These are phyloP conservation scores for Suillus tomentosus DNA, from an alignment of 768 basidiomycete species.

Conservation along the genomic window DNA sequence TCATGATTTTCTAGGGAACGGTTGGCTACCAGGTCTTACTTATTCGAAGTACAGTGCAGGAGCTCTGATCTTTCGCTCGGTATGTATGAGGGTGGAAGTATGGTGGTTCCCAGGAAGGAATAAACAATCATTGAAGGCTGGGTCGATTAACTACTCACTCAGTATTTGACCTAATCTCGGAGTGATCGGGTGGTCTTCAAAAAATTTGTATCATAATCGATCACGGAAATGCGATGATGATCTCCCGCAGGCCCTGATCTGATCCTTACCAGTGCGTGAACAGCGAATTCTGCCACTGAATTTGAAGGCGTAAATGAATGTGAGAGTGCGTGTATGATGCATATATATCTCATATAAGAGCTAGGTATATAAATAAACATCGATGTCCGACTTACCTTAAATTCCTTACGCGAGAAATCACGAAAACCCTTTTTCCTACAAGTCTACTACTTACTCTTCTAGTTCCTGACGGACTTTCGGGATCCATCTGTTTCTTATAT, in stretches of 20 bases:
- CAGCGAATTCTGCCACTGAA: background rate
- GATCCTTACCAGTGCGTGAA: background rate
- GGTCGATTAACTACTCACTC: background rate
- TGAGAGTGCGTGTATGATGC: background rate
- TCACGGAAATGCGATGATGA: background rate
- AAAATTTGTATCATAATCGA: background rate
- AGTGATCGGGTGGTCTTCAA: background rate
- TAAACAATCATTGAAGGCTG: background rate
- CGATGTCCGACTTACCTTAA: background rate
- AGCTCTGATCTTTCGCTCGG: background rate
- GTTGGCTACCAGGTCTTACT: background rate
- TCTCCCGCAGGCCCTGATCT: background rate
- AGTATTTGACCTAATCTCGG: background rate
- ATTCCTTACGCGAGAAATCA: background rate
- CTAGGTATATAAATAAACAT: background rate
- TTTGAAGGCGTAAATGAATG: background rate
- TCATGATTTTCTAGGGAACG: background rate
- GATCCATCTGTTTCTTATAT: background rate
- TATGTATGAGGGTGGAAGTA: background rate
- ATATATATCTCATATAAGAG: background rate
- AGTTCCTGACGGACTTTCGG: background rate
- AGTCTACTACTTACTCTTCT: background rate
- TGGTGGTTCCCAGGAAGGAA: background rate
- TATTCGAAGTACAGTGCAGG: background rate
- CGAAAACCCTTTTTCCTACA: background rate